Conservation (phyloP, 352 stramenopile species). For the Globisporangium cederbergense region DNA sequence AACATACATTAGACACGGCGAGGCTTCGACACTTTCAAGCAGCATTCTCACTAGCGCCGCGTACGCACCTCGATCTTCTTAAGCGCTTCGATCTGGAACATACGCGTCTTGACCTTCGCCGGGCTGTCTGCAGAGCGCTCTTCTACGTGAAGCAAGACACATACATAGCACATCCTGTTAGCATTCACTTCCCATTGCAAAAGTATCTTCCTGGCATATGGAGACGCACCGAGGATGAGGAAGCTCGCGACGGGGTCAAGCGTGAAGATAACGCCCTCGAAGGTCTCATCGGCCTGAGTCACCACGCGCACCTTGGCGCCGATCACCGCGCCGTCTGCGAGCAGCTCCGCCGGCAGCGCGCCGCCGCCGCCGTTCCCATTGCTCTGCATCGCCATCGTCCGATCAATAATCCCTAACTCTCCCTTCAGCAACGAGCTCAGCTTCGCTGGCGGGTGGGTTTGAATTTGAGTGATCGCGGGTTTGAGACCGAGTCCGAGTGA, state of each 20-base stretch:
- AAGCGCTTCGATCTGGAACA: conserved; percentile 70
- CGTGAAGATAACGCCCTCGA: conserved; percentile 78
- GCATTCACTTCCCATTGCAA: not conserved
- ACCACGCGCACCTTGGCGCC: conserved; percentile 65
- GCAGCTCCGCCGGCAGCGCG: conserved; percentile 52
- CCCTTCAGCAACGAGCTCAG: not conserved
- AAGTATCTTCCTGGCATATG: not conserved
- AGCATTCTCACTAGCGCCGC: not conserved
- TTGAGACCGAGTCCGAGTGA: not conserved
- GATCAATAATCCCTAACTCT: not conserved
- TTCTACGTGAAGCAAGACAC: conserved; percentile 27
- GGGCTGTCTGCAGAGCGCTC: conserved; percentile 36
- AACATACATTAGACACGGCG: not conserved
- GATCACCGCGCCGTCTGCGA: conserved; percentile 55
- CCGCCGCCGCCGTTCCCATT: conserved; percentile 11
- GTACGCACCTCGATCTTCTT: conserved; percentile 52
- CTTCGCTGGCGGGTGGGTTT: not conserved
- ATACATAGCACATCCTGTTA: not conserved
- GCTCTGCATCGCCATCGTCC: conserved; percentile 18
- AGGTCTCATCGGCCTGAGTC: conserved; percentile 39
- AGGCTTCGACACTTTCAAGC: not conserved
- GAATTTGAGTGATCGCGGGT: not conserved
- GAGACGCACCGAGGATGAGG: conserved; percentile 60
- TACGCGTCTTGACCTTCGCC: conserved; percentile 63
- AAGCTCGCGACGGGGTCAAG: conserved; percentile 76